Evolutionary conservation across 805 yeast species (phyloP), one percentile per base, ranked within the genome.

Genomic region (Candida boleticola): DNA sequence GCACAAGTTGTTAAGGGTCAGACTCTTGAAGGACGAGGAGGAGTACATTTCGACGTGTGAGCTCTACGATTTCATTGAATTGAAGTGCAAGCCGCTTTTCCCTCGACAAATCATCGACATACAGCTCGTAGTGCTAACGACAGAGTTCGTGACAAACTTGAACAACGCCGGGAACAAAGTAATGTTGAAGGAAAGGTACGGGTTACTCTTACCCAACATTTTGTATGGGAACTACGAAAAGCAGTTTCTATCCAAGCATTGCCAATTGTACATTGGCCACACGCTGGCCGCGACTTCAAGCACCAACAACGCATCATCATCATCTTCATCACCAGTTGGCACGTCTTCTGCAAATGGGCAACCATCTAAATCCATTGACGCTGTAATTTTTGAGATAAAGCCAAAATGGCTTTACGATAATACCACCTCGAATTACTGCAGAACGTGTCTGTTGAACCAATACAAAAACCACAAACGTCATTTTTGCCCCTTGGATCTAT

Each of bases 381-480:
- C 60, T 4, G 50, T 58, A 1, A 61, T 68, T 2, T 53, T 76
- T 11, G 83, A 80, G 48, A 64, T 80, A 49, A 80, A 80, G 53
- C 86, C 86, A 1, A 80, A 80, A 55, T 80, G 85, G 85, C 63
- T 81, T 11, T 54, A 63, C 25, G 76, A 68, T 47, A 72, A 77
- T 29, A 65, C 62, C 13, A 53, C 54, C 29, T 69, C 77, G 3
- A 46, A 57, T 36, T 66, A 70, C 20, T 80, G 86, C 50, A 60
- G 86, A 5, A 80, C 83, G 3, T 80, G 86, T 51, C 82, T 82
- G 43, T 60, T 78, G 31, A 66, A 69, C 43, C 62, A 57, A 25
- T 45, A 58, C 36, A 64, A 70, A 25, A 59, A 58, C 1, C 53
- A 57, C 11, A 39, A 49, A 4, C 51, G 66, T 5, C 67, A 71